phyloP scores from a whole-genome alignment of 768 basidiomycete species.

The Lactarius evosmus region DNA sequence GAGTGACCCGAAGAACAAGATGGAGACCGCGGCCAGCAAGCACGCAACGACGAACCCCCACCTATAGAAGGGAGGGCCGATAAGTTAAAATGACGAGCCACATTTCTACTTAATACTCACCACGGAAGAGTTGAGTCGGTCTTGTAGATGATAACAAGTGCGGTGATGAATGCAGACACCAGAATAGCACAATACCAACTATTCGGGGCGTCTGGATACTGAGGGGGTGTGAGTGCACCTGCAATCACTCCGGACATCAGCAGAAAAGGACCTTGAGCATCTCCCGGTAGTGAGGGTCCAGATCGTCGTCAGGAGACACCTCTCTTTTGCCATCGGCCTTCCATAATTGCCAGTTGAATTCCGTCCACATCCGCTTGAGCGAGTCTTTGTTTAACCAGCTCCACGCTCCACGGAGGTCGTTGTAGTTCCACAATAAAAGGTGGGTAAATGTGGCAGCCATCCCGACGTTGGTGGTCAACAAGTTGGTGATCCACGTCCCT shows the following conservation, averaged over 20 bases:
- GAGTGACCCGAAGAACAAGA: conserved; percentile 46
- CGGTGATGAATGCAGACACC: conserved; percentile 34
- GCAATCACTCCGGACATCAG: not conserved
- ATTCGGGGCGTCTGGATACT: conserved; percentile 38
- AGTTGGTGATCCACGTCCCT: conserved; percentile 46
- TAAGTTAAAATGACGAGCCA: not conserved
- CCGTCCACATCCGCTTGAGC: conserved; percentile 36
- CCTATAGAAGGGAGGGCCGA: conserved; percentile 21
- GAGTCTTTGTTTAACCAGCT: conserved; percentile 42
- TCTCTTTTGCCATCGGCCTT: conserved; percentile 35
- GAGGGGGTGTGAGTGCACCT: not conserved
- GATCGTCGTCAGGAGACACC: conserved; percentile 37
- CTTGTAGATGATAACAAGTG: conserved; percentile 46
- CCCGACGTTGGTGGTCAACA: conserved; percentile 46
- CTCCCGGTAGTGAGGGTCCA: conserved; percentile 49
- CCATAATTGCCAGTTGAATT: conserved; percentile 45
- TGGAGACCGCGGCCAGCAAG: conserved; percentile 43
- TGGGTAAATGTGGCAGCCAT: conserved; percentile 50
- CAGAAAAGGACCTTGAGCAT: conserved; percentile 44
- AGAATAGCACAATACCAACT: conserved; percentile 36
- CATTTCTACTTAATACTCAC: conserved; percentile 30
- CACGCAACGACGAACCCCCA: conserved; percentile 48
- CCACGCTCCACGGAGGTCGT: conserved; percentile 45
- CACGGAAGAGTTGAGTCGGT: conserved; percentile 49
- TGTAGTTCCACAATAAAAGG: conserved; percentile 46